Conservation (phyloP, 139 green algal genomes). For the Trebouxia sp. region DNA sequence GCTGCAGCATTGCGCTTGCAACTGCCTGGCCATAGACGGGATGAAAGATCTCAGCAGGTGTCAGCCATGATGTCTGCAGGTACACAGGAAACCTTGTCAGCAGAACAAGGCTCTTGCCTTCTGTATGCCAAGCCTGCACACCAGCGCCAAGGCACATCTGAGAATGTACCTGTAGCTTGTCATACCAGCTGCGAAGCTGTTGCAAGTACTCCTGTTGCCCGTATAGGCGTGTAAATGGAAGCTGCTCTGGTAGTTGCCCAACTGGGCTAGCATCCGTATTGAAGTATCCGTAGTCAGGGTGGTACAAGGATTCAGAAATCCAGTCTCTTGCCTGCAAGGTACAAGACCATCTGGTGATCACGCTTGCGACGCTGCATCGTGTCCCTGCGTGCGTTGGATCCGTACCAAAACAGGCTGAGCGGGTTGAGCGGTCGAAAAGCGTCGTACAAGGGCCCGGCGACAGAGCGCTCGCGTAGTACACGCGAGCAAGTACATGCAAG, state of each 20-base stretch:
- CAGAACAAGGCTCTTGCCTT: background rate
- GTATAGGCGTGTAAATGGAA: slow-evolving; percentile 37
- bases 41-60: slow-evolving; percentile 81
- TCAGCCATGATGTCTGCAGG: slow-evolving; percentile 66
- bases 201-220: slow-evolving; percentile 33
- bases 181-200: slow-evolving; percentile 34
- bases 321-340: slow-evolving; percentile 68
- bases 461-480: too few species aligned
- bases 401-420: background rate
- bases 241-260: slow-evolving; percentile 29
- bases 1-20: slow-evolving; percentile 46
- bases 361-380: too few species aligned
- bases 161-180: slow-evolving; percentile 31
- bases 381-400: too few species aligned
- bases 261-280: slow-evolving; percentile 32
- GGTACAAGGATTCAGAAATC: slow-evolving; percentile 73
- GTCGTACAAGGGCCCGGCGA: too few species aligned
- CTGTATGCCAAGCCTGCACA: too few species aligned
- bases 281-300: slow-evolving; percentile 47
- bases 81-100: background rate
- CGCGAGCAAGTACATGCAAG: too few species aligned
- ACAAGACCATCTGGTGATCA: background rate
- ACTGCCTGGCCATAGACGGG: slow-evolving; percentile 73
- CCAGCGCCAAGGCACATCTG: too few species aligned
- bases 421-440: too few species aligned